Evolutionary conservation across 139 green algal genomes (phyloP).

Genomic region (Chlorella sp.): DNA sequence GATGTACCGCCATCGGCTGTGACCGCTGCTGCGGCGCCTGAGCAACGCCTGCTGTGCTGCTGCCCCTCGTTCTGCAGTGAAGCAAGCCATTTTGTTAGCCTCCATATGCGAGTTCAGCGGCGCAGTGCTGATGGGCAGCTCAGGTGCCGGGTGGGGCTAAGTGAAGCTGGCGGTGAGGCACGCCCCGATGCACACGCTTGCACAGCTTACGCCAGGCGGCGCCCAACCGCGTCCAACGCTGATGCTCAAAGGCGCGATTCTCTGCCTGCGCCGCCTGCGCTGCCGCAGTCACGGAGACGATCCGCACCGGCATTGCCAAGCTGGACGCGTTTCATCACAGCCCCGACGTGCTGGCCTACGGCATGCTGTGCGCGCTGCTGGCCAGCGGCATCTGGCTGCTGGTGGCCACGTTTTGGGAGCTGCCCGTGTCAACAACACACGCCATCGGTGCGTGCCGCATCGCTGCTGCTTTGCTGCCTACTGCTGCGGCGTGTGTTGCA

Average conservation of each 20-base stretch:
- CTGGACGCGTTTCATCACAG: conserved; percentile 22
- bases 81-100: conserved; percentile 42
- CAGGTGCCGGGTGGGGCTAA: too few species aligned
- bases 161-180: too few species aligned
- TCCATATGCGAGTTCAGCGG: conserved; percentile 48
- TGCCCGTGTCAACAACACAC: conserved; percentile 60
- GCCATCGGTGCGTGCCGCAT: conserved; percentile 37
- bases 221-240: too few species aligned
- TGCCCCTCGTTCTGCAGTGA: conserved; percentile 19
- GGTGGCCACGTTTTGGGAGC: conserved; percentile 62
- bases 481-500: too few species aligned
- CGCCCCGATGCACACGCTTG: too few species aligned
- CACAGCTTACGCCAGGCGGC: too few species aligned
- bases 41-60: too few species aligned
- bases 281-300: conserved; percentile 51
- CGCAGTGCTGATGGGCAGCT: conserved; percentile 41
- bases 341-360: conserved; percentile 26
- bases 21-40: too few species aligned
- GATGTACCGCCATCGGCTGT: too few species aligned
- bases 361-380: conserved; percentile 46
- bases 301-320: conserved; percentile 48
- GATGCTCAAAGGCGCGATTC: too few species aligned
- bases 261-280: not conserved
- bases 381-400: conserved; percentile 58
- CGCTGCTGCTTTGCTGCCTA: too few species aligned